phyloP scores from a whole-genome alignment of 371 early-diverging fungal species.

The Smittium mucronatum region DNA sequence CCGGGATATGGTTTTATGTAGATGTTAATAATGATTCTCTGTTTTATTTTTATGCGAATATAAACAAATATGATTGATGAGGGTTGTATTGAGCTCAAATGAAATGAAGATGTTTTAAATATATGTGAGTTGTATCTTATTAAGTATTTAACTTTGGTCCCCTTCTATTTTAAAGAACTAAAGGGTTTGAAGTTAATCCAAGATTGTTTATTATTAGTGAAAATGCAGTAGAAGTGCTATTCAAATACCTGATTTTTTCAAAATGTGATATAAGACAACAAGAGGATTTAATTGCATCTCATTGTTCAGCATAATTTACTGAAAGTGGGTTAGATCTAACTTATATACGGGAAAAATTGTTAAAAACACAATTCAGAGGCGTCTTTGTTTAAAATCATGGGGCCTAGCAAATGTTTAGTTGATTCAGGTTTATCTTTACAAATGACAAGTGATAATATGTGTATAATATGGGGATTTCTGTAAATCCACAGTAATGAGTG shows the following conservation, averaged over 20 bases:
- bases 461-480: no score
- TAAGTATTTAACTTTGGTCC: no score
- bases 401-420: not conserved
- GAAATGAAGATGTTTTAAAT: no score
- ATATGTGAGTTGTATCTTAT: no score
- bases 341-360: not conserved
- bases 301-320: not conserved
- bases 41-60: not conserved
- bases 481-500: not conserved
- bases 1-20: not conserved
- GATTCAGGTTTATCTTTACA: no score
- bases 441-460: no score
- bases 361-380: not conserved
- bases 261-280: not conserved
- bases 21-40: not conserved
- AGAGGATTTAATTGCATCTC: not conserved
- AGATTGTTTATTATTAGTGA: no score
- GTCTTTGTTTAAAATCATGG: not conserved
- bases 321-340: not conserved
- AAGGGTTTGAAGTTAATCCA: no score
- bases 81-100: not conserved
- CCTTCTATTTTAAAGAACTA: no score
- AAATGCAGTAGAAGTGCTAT: no score
- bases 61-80: not conserved
- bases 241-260: not conserved